Base-by-base conservation (phyloP, 306 rosid species). In the Morella rubra region DNA sequence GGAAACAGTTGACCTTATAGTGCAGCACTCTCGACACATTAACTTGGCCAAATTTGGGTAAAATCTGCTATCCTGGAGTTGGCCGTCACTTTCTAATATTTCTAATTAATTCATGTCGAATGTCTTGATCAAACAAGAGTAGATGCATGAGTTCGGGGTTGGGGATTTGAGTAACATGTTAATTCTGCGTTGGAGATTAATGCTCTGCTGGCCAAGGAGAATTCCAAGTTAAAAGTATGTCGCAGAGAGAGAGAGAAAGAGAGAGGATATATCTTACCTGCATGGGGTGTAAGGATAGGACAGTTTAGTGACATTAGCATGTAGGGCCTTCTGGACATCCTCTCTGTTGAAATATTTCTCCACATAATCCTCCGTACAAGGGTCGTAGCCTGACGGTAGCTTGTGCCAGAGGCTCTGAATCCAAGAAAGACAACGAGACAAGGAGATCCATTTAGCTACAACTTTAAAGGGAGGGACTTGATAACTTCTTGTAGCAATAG, bases 291-390 rank as follows among this genome's bases (percentile, higher is more conserved):
- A 90, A 44, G 90, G 87, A 75, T 90, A 87, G 5, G 89, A 41
- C 24, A 90, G 83, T 7, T 70, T 53, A 41, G 94, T 90, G 60
- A 81, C 65, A 70, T 88, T 87, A 75, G 95, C 92, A 83, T 86
- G 90, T 11, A 90, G 80, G 52, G 95, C 92, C 76, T 12, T 73
- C 75, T 87, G 95, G 73, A 88, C 90, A 61, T 90, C 92, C 77
- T 64, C 56, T 79, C 88, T 83, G 72, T 90, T 90, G 81, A 87
- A 90, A 58, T 67, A 90, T 59, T 75, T 79, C 42, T 71, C 73
- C 7, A 82, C 79, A 8, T 86, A 82, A 46, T 78, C 59, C 71
- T 75, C 90, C 14, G 85, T 75, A 60, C 95, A 90, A 3, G 95
- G 95, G 82, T 90, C 92, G 8, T 90, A 84, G 0, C 90, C 95